Evolutionary conservation across 202 grass and related monocot genomes (phyloP).

Genomic region (Eragrostis tef): DNA sequence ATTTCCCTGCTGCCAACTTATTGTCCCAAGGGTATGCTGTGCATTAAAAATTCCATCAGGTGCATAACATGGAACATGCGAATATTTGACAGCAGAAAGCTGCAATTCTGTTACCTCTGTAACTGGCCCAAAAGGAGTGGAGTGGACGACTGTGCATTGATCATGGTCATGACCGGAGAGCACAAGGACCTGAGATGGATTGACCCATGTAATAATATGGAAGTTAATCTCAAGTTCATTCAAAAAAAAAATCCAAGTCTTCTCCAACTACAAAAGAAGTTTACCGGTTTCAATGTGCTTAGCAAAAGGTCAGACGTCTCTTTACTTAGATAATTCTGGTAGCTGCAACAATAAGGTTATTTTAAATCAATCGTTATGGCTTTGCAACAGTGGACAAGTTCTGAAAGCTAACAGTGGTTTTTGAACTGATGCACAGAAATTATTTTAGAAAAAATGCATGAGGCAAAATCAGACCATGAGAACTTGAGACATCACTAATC

Average conservation of each 20-base stretch:
- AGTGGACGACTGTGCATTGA: slow-evolving; percentile 86
- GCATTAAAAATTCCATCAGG: slow-evolving; percentile 45
- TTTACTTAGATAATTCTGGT: slow-evolving; percentile 92
- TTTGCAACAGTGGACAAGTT: slow-evolving; percentile 31
- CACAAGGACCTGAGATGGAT: slow-evolving; percentile 70
- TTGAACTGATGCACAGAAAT: not conserved
- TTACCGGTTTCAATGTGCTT: slow-evolving; percentile 78
- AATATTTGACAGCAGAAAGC: not conserved
- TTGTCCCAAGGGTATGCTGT: slow-evolving; percentile 88
- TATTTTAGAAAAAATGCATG: slow-evolving; percentile 15
- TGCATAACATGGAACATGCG: slow-evolving; percentile 17
- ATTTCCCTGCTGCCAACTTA: slow-evolving; percentile 96
- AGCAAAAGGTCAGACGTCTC: slow-evolving; percentile 86
- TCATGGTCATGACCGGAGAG: slow-evolving; percentile 97
- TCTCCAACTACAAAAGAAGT: slow-evolving; percentile 35
- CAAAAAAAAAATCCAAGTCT: too few relatives aligned
- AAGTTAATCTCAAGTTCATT: slow-evolving; percentile 5
- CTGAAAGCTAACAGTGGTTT: not conserved
- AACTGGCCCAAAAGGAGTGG: slow-evolving; percentile 62
- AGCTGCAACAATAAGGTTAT: slow-evolving; percentile 51
- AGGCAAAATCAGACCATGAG: slow-evolving; percentile 4
- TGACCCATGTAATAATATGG: slow-evolving; percentile 38
- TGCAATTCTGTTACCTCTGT: slow-evolving; percentile 65
- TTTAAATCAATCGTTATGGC: slow-evolving; percentile 7
- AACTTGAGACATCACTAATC: slow-evolving; percentile 15